A percentile compares a stretch with the other conserved stretches of the same genome.
Conservation (phyloP, 345 rosid genomes). For the Hypericum androsaemum region DNA sequence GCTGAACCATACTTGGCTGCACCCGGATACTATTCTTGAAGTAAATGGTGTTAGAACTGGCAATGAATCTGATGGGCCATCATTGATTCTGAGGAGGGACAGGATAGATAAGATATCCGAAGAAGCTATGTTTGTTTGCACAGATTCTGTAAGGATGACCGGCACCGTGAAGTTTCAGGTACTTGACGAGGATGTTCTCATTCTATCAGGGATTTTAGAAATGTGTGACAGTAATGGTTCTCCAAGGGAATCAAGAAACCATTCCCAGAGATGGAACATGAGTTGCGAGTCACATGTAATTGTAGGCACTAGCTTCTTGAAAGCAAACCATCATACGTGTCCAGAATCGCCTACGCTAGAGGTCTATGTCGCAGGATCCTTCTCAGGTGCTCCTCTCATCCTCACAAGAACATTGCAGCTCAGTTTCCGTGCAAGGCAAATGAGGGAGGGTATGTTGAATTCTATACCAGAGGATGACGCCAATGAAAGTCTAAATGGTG, state of each 20-base stretch:
- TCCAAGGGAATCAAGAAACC: constrained; percentile 12
- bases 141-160: constrained; percentile 16
- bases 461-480: constrained; percentile 18
- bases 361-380: constrained; percentile 25
- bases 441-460: constrained; percentile 13
- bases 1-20: constrained; percentile 16
- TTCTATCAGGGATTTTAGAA: constrained; percentile 19
- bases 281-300: constrained; percentile 13
- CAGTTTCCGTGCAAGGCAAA: neutral
- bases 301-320: constrained; percentile 14
- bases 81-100: constrained; percentile 18
- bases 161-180: constrained; percentile 20
- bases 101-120: constrained; percentile 25
- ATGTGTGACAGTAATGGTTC: constrained; percentile 11
- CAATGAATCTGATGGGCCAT: constrained; percentile 11
- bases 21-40: constrained; percentile 21
- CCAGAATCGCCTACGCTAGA: constrained; percentile 16
- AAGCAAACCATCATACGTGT: constrained; percentile 10
- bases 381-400: constrained; percentile 20
- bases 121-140: constrained; percentile 29
- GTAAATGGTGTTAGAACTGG: constrained; percentile 23
- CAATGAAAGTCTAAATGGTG: constrained; percentile 8
- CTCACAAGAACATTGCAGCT: constrained; percentile 19
- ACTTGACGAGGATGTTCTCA: constrained; percentile 12
- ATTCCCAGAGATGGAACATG: constrained; percentile 18